A percentile compares a stretch with the other conserved stretches of the same genome.
Conservation (phyloP, 345 rosid genomes). For the Iberis pinnata region DNA sequence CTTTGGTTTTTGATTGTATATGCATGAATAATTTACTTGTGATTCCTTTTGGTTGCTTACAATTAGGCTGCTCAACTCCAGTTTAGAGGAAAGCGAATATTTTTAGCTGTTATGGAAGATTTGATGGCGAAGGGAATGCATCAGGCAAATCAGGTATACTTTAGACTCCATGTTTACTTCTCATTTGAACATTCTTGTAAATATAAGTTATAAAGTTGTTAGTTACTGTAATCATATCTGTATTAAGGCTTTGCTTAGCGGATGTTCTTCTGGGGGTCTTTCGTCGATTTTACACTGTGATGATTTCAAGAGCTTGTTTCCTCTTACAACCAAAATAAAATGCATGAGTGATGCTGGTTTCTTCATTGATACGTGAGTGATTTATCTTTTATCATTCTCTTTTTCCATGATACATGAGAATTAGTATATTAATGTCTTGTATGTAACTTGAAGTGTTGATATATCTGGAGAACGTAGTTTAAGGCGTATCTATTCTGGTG, state of each 20-base stretch:
- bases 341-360: slow-evolving; percentile 97
- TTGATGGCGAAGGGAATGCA: slow-evolving; percentile 67
- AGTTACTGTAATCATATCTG: not conserved
- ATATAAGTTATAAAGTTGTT: not conserved
- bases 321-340: slow-evolving; percentile 56
- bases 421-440: slow-evolving; percentile 2
- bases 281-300: slow-evolving; percentile 64
- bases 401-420: not conserved
- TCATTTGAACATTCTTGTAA: not conserved
- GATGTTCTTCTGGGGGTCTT: slow-evolving; percentile 95
- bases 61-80: slow-evolving; percentile 65
- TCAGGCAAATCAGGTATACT: slow-evolving; percentile 57
- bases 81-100: slow-evolving; percentile 78
- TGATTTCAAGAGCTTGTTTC: slow-evolving; percentile 45
- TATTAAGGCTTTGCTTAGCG: slow-evolving; percentile 75
- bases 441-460: slow-evolving; percentile 49
- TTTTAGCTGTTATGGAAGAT: slow-evolving; percentile 70
- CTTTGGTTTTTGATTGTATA: too few relatives aligned
- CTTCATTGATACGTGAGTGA: slow-evolving; percentile 70
- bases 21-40: not conserved
- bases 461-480: slow-evolving; percentile 69
- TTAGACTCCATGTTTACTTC: not conserved
- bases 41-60: too few relatives aligned
- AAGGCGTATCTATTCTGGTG: slow-evolving; percentile 57
- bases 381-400: slow-evolving; percentile 24